Conservation (phyloP, 2,329 filamentous ascomycete species). For the Talaromyces sp. region DNA sequence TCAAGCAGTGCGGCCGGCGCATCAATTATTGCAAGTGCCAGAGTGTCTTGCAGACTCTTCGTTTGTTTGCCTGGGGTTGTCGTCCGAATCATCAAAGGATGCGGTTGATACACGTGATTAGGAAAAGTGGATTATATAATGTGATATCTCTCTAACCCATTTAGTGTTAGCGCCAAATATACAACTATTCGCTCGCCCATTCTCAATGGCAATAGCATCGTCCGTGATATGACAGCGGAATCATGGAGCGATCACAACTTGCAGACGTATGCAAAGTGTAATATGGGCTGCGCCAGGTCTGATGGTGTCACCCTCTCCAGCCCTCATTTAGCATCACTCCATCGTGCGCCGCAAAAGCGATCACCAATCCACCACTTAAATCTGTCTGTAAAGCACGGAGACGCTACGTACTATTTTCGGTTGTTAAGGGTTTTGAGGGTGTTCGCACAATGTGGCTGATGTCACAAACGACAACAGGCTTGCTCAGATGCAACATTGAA, state of each 20-base stretch:
- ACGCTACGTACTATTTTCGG: not conserved
- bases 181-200: not conserved
- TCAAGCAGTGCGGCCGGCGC: not conserved
- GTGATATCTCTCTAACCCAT: not conserved
- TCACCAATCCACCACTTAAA: not conserved
- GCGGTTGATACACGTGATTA: constrained; percentile 3
- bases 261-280: too few species aligned
- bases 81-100: constrained; percentile 5
- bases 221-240: too few species aligned
- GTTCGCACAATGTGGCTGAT: not conserved
- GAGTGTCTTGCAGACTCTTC: not conserved
- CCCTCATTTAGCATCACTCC: not conserved
- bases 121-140: not conserved
- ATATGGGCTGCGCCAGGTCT: too few species aligned
- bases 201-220: not conserved
- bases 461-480: too few species aligned
- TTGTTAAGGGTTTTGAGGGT: not conserved
- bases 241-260: too few species aligned
- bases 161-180: not conserved
- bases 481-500: too few species aligned
- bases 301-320: too few species aligned
- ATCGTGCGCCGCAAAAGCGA: not conserved
- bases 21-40: not conserved
- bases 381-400: not conserved
- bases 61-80: not conserved